A percentile compares a stretch with the other conserved stretches of the same genome.
Conservation (phyloP, 2,329 filamentous ascomycete species). For the Pseudogymnoascus verrucosus region DNA sequence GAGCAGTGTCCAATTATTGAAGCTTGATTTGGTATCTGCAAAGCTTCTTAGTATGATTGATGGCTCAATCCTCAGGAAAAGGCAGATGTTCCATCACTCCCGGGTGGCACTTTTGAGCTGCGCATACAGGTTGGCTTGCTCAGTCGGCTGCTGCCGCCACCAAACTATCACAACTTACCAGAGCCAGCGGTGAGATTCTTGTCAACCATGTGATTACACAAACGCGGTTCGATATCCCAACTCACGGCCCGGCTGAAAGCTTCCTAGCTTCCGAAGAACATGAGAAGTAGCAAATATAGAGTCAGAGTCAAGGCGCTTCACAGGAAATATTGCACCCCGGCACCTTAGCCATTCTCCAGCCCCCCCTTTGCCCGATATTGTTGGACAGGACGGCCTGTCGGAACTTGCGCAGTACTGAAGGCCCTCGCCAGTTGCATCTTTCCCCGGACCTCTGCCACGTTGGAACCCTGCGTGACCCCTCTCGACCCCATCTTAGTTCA, state of each 20-base stretch:
- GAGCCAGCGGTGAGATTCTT: background rate
- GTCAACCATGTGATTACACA: background rate
- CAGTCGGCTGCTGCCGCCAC: background rate
- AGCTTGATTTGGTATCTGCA: background rate
- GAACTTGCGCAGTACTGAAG: background rate
- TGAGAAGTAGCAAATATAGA: background rate
- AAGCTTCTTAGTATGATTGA: background rate
- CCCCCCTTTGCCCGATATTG: background rate
- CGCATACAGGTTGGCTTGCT: background rate
- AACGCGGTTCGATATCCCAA: background rate
- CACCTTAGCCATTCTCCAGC: background rate
- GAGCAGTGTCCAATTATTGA: background rate
- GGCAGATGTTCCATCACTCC: background rate
- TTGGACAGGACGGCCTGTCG: background rate
- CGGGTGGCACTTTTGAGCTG: background rate
- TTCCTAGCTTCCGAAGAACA: background rate
- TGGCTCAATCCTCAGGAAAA: background rate
- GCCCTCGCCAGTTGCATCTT: background rate
- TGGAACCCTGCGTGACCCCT: background rate
- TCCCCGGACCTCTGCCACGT: background rate
- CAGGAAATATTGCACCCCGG: background rate
- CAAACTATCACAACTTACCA: background rate
- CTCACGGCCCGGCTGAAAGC: background rate
- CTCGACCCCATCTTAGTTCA: background rate
- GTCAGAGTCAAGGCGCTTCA: background rate